Evolutionary conservation across 805 yeast genomes (phyloP).

Genomic region (Wickerhamiella cacticola): DNA sequence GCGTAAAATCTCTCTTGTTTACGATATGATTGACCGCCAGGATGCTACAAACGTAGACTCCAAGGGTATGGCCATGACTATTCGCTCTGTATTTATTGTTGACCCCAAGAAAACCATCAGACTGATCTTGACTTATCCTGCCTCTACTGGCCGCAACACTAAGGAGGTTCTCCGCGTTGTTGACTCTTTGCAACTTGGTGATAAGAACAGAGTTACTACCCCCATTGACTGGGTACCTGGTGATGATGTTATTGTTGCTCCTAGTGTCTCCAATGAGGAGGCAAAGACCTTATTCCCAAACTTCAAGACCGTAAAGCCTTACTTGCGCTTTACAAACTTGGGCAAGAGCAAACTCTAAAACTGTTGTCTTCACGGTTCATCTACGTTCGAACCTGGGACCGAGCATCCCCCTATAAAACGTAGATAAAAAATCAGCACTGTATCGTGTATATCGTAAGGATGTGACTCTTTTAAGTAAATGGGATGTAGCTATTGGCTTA

Average conservation of each 20-base stretch:
- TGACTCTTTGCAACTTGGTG: constrained; percentile 78
- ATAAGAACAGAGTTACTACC: constrained; percentile 73
- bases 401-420: too few species aligned
- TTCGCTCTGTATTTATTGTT: constrained; percentile 82
- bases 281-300: constrained; percentile 76
- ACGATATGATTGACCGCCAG: constrained; percentile 77
- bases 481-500: too few species aligned
- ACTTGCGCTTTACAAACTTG: constrained; percentile 53
- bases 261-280: constrained; percentile 66
- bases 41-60: constrained; percentile 57
- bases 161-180: constrained; percentile 81
- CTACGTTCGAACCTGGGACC: too few species aligned
- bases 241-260: constrained; percentile 85
- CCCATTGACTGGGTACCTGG: constrained; percentile 86
- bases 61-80: constrained; percentile 69
- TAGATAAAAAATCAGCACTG: too few species aligned
- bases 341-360: constrained; percentile 8
- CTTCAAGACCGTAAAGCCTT: constrained; percentile 77
- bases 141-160: constrained; percentile 87
- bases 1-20: constrained; percentile 65
- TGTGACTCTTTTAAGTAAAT: too few species aligned
- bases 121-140: constrained; percentile 76
- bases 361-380: too few species aligned
- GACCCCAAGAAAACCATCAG: constrained; percentile 84
- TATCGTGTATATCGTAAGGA: too few species aligned